These are phyloP conservation scores for Aureobasidium subglaciale DNA, from an alignment of 2,329 filamentous ascomycete genomes.

Conservation along the genomic window DNA sequence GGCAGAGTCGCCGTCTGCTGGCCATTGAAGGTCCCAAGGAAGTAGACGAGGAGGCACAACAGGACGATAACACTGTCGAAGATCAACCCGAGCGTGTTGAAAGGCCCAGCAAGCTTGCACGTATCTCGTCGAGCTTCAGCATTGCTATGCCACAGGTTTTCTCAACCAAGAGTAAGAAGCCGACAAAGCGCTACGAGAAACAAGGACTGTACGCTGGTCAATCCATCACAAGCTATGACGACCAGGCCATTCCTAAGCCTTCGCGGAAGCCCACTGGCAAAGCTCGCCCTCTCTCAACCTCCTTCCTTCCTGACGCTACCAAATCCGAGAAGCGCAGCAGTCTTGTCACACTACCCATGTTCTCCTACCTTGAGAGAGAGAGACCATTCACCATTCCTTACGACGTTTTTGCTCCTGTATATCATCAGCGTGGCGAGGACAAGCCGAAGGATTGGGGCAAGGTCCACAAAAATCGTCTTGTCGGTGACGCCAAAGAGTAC, in stretches of 20 bases:
- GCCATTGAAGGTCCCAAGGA: neutral
- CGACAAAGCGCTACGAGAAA: slow-evolving; percentile 67
- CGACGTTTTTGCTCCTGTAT: slow-evolving; percentile 81
- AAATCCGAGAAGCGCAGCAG: slow-evolving; percentile 55
- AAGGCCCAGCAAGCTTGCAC: slow-evolving; percentile 16
- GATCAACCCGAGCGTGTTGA: slow-evolving; percentile 9
- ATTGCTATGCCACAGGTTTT: slow-evolving; percentile 5
- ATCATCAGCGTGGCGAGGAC: slow-evolving; percentile 62
- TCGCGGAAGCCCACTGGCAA: neutral
- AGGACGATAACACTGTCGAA: neutral
- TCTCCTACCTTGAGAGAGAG: slow-evolving; percentile 51
- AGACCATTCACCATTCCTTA: slow-evolving; percentile 80
- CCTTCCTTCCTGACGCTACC: slow-evolving; percentile 16
- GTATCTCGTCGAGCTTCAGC: slow-evolving; percentile 13
- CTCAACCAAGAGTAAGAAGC: slow-evolving; percentile 28
- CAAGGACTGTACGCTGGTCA: slow-evolving; percentile 88
- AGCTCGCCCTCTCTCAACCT: slow-evolving; percentile 1
- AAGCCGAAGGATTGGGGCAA: slow-evolving; percentile 92
- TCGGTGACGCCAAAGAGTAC: slow-evolving; percentile 30
- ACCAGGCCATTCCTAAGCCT: slow-evolving; percentile 1
- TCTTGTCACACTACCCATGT: slow-evolving; percentile 30
- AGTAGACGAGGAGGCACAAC: slow-evolving; percentile 1
- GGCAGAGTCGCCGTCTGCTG: slow-evolving; percentile 13
- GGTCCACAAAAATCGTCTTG: slow-evolving; percentile 86
- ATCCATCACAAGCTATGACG: slow-evolving; percentile 31